Percentiles rank a stretch among this genome's conserved stretches.
These are phyloP conservation scores for Strombidium stylifer DNA, from an alignment of 73 alveolate species.

Conservation along the genomic window DNA sequence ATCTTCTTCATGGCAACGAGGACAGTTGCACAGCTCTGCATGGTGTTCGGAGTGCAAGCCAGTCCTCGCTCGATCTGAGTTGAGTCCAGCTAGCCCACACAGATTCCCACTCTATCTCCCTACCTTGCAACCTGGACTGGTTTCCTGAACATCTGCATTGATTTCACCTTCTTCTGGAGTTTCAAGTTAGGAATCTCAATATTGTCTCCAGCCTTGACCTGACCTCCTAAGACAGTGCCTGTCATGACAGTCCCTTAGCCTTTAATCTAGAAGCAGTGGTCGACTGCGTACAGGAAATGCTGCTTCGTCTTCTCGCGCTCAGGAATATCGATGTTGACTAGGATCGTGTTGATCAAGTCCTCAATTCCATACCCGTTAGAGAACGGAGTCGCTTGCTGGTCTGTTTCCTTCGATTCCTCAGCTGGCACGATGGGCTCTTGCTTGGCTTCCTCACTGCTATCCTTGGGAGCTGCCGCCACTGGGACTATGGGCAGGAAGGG, in stretches of 20 bases:
- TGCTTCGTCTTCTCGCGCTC: conserved; percentile 54
- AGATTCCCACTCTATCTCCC: conserved; percentile 98
- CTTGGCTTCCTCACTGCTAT: too few species aligned
- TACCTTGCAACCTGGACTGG: conserved; percentile 83
- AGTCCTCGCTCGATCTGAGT: conserved; percentile 93
- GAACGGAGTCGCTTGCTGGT: too few species aligned
- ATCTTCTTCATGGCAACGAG: conserved; percentile 76
- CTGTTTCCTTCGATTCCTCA: too few species aligned
- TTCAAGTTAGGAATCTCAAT: conserved; percentile 82
- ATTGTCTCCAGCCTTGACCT: conserved; percentile 84
- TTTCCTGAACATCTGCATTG: conserved; percentile 92
- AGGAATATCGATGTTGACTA: conserved; percentile 51
- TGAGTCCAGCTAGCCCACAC: conserved; percentile 86
- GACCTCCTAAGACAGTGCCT: conserved; percentile 96
- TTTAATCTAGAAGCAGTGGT: conserved; percentile 98
- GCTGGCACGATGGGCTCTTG: too few species aligned
- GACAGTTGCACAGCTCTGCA: conserved; percentile 53
- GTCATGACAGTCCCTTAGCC: conserved; percentile 99
- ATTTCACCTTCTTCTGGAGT: conserved; percentile 80
- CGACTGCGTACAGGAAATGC: conserved; percentile 87
- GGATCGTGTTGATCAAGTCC: conserved; percentile 45
- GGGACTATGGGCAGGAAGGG: conserved; percentile 85
- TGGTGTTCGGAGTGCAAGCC: conserved; percentile 79
- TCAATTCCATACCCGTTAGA: too few species aligned
- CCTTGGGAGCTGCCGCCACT: conserved; percentile 75